Evolutionary conservation across 179 eudicot species (phyloP), one percentile per base, ranked within the genome.

Genomic region (Silene coronaria): DNA sequence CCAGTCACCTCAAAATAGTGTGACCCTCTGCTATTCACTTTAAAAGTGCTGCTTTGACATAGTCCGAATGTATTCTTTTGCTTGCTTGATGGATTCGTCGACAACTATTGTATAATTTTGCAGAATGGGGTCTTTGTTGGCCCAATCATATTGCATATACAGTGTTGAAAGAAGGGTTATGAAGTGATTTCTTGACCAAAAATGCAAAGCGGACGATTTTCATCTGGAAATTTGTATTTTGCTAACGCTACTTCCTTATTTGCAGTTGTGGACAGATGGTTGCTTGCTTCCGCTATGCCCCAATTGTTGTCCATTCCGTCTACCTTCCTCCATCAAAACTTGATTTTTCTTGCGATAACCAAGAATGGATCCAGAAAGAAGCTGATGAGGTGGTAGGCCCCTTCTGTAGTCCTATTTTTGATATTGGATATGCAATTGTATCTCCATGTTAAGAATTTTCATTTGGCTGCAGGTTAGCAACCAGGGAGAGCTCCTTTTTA

Each of bases 281-380:
- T 62, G 89, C 87, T 70, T 86, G 89, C 80, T 86, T 86, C 77
- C 87, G 89, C 21, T 86, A 86, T 76, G 81, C 87, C 27, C 85
- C 89, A 67, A 86, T 84, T 65, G 42, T 82, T 59, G 83, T 84
- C 76, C 85, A 84, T 76, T 80, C 84, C 28, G 81, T 86, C 61
- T 74, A 21, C 57, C 87, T 86, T 76, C 89, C 89, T 19, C 87
- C 83, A 42, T 76, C 85, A 59, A 82, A 84, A 63, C 79, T 86
- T 28, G 85, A 86, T 30, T 86, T 86, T 73, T 71, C 79, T 64
- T 80, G 69, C 67, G 81, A 67, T 63, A 78, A 74, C 67, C 81
- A 70, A 79, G 89, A 86, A 8, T 86, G 89, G 89, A 73, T 86
- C 21, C 77, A 62, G 27, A 82, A 21, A 60, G 89, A 86, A 76